These are phyloP conservation scores for Penstemon davidsonii DNA, from an alignment of 257 asterid genomes.

Conservation along the genomic window DNA sequence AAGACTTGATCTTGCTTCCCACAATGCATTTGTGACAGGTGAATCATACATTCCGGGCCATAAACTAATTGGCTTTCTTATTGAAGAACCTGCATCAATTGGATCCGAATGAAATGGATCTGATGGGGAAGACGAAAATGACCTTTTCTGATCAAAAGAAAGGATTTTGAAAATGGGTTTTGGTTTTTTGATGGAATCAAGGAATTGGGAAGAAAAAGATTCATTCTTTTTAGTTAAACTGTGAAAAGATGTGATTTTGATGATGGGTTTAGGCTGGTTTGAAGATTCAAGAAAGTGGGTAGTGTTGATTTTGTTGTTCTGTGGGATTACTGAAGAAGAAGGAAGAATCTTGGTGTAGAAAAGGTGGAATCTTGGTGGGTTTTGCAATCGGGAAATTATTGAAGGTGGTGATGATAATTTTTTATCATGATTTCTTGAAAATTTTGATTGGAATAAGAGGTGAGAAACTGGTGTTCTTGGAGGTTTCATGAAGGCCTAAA, in stretches of 20 bases:
- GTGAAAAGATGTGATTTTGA: slow-evolving; percentile 22
- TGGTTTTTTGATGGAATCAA: slow-evolving; percentile 18
- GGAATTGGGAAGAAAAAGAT: slow-evolving; percentile 30
- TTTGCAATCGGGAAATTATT: slow-evolving; percentile 19
- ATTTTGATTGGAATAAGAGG: slow-evolving; percentile 27
- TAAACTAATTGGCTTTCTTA: slow-evolving; percentile 75
- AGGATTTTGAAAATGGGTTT: slow-evolving; percentile 26
- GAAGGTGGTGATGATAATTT: slow-evolving; percentile 16
- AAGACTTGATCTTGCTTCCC: slow-evolving; percentile 83
- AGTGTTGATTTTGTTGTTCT: slow-evolving; percentile 20
- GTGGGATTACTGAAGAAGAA: slow-evolving; percentile 29
- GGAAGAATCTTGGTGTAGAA: slow-evolving; percentile 31
- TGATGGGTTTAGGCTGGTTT: slow-evolving; percentile 28
- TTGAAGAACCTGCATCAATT: slow-evolving; percentile 81
- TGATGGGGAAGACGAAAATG: slow-evolving; percentile 44
- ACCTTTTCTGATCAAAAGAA: slow-evolving; percentile 32
- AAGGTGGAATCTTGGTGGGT: slow-evolving; percentile 26
- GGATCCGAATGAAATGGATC: slow-evolving; percentile 35
- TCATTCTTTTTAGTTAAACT: slow-evolving; percentile 19
- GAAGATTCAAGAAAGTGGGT: slow-evolving; percentile 31
- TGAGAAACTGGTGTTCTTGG: slow-evolving; percentile 33
- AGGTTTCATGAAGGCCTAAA: slow-evolving; percentile 40
- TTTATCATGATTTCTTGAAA: slow-evolving; percentile 21
- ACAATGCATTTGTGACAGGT: slow-evolving; percentile 86
- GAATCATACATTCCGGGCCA: slow-evolving; percentile 97